These are phyloP conservation scores for Dovyalis caffra DNA, from an alignment of 345 rosid species.

Conservation along the genomic window DNA sequence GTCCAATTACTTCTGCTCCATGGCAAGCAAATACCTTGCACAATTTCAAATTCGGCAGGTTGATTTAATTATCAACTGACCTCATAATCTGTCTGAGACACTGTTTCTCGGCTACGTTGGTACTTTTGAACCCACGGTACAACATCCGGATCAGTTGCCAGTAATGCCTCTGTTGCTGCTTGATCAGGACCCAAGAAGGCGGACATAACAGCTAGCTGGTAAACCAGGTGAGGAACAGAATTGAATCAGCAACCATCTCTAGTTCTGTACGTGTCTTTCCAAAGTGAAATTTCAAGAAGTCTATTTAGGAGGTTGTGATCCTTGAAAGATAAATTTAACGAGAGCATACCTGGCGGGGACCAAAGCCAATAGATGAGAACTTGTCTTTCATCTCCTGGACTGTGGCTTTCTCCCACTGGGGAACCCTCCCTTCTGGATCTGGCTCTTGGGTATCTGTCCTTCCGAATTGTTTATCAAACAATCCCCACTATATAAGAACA, in stretches of 20 bases:
- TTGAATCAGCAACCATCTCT: conserved; percentile 1
- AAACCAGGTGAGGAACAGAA: conserved; percentile 18
- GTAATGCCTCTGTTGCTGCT: conserved; percentile 62
- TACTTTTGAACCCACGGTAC: conserved; percentile 83
- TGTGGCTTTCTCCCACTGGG: conserved; percentile 71
- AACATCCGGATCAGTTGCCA: conserved; percentile 68
- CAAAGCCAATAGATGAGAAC: conserved; percentile 71
- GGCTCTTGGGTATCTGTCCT: conserved; percentile 64
- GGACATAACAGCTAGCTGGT: conserved; percentile 87
- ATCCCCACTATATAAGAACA: conserved; percentile 68
- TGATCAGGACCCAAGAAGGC: conserved; percentile 97
- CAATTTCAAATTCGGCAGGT: background rate
- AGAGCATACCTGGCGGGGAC: conserved; percentile 84
- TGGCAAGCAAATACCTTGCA: background rate
- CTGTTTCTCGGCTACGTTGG: conserved; percentile 90
- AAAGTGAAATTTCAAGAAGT: background rate
- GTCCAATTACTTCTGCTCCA: too few relatives aligned
- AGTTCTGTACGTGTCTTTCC: background rate
- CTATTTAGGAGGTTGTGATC: background rate
- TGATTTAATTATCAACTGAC: conserved; percentile 29
- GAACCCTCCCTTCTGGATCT: conserved; percentile 87
- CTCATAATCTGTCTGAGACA: conserved; percentile 91
- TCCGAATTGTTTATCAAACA: conserved; percentile 85
- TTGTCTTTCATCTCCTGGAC: conserved; percentile 92
- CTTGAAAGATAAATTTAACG: background rate